Evolutionary conservation across 2,329 filamentous ascomycete genomes (phyloP).

Genomic region (Nigrospora oryzae): DNA sequence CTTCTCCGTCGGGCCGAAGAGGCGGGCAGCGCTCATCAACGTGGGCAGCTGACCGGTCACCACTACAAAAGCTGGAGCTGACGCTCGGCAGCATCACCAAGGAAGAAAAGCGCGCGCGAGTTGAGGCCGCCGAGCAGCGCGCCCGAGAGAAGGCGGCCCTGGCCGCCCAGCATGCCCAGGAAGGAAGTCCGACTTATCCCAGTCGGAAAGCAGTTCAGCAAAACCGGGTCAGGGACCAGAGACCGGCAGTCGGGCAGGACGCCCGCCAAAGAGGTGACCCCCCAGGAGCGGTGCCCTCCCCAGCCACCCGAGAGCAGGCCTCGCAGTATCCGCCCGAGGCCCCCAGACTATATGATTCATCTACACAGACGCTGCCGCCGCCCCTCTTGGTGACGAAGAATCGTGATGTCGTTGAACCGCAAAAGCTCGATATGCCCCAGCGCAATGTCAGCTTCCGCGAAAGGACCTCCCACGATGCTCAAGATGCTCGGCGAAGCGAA

Average conservation of each 20-base stretch:
- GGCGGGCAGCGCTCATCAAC: constrained; percentile 42
- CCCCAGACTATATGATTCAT: constrained; percentile 14
- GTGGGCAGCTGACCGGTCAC: constrained; percentile 77
- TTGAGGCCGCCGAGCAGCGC: constrained; percentile 72
- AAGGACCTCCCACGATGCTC: constrained; percentile 37
- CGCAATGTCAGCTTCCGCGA: constrained; percentile 55
- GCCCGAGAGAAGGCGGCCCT: constrained; percentile 53
- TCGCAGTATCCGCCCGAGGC: constrained; percentile 24
- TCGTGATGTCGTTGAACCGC: constrained; percentile 12
- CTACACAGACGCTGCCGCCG: constrained; percentile 18
- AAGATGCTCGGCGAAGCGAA: constrained; percentile 20
- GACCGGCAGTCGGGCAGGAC: constrained; percentile 4
- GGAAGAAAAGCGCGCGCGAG: constrained; percentile 82
- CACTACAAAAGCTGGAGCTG: constrained; percentile 85
- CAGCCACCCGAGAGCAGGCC: constrained; percentile 11
- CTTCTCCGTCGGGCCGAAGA: constrained; percentile 23
- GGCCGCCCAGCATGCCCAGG: constrained; percentile 24
- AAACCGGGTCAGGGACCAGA: constrained; percentile 22
- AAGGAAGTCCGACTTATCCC: constrained; percentile 8
- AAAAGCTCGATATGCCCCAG: constrained; percentile 31
- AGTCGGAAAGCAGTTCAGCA: constrained; percentile 15
- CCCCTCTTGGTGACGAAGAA: constrained; percentile 16
- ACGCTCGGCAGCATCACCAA: constrained; percentile 90
- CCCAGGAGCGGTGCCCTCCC: neutral
- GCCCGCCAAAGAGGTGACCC: neutral